A percentile compares a stretch with the other conserved stretches of the same genome.
Evolutionary conservation across 495 filamentous ascomycete genomes (phyloP).

Genomic region (Polyplosphaeria fusca): DNA sequence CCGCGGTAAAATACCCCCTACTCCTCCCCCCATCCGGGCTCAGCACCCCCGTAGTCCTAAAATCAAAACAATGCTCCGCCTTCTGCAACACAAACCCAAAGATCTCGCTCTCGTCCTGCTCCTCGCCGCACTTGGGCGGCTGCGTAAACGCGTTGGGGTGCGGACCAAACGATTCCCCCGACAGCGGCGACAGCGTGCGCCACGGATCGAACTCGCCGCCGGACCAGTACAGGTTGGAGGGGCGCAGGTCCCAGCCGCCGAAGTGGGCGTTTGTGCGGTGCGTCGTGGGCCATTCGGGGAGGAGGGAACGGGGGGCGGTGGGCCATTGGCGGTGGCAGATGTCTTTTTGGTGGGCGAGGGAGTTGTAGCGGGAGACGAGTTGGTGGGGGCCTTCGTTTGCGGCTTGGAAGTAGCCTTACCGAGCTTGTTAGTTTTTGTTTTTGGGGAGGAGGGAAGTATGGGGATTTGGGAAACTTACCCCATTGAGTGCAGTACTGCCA

Average conservation of each 20-base stretch:
- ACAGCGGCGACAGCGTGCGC: constrained; percentile 52
- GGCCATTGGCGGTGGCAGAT: constrained; percentile 56
- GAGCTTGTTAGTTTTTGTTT: neutral
- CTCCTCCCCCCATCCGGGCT: constrained; percentile 35
- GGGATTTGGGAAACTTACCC: constrained; percentile 44
- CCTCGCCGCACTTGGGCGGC: constrained; percentile 48
- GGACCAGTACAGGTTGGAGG: constrained; percentile 56
- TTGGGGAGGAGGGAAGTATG: neutral
- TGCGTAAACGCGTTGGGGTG: constrained; percentile 36
- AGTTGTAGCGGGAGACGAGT: constrained; percentile 53
- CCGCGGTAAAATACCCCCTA: constrained; percentile 42
- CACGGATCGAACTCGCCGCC: constrained; percentile 60
- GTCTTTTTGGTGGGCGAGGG: constrained; percentile 49
- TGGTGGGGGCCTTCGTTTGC: constrained; percentile 50
- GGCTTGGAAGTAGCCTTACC: constrained; percentile 44
- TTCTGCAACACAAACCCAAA: constrained; percentile 53
- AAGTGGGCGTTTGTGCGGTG: constrained; percentile 46
- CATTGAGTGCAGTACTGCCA: constrained; percentile 63
- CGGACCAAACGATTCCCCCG: constrained; percentile 46
- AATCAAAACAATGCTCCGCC: constrained; percentile 55
- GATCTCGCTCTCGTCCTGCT: constrained; percentile 40
- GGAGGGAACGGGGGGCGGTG: constrained; percentile 42
- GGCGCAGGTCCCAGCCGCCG: constrained; percentile 57
- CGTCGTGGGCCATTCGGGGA: constrained; percentile 45
- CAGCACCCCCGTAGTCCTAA: constrained; percentile 35